These are phyloP conservation scores for Nicotiana benthamiana DNA, from an alignment of 257 asterid species.

Conservation along the genomic window DNA sequence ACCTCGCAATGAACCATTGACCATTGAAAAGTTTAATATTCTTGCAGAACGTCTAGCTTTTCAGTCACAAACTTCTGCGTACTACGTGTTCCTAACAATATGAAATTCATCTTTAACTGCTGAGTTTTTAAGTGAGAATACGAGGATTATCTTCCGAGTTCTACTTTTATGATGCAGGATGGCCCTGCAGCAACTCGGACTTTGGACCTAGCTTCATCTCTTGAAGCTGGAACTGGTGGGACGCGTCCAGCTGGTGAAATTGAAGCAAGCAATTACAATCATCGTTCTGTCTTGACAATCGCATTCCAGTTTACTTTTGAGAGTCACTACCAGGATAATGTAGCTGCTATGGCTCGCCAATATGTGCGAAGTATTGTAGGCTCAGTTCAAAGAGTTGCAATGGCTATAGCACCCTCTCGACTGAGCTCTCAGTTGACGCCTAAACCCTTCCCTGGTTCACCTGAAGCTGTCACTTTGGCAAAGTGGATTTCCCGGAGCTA, in stretches of 20 bases:
- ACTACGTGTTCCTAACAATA: background rate
- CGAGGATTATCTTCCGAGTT: background rate
- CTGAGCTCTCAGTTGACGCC: conserved; percentile 50
- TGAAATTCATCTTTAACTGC: background rate
- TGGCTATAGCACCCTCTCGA: conserved; percentile 79
- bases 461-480: conserved; percentile 67
- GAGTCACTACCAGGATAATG: conserved; percentile 69
- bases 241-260: conserved; percentile 44
- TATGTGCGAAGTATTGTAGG: conserved; percentile 74
- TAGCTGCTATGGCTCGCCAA: conserved; percentile 93
- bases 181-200: conserved; percentile 58
- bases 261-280: conserved; percentile 42
- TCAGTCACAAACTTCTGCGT: background rate
- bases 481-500: conserved; percentile 81
- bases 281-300: conserved; percentile 77
- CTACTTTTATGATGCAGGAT: conserved; percentile 37
- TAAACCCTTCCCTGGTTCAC: conserved; percentile 64
- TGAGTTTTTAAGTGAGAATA: background rate
- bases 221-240: conserved; percentile 63
- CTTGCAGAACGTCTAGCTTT: background rate
- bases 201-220: conserved; percentile 80
- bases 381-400: conserved; percentile 83
- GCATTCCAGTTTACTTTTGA: conserved; percentile 95
- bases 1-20: background rate
- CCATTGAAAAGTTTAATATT: background rate